Conservation (phyloP, 1,139 yeast genomes). For the Yamadazyma diospyri region DNA sequence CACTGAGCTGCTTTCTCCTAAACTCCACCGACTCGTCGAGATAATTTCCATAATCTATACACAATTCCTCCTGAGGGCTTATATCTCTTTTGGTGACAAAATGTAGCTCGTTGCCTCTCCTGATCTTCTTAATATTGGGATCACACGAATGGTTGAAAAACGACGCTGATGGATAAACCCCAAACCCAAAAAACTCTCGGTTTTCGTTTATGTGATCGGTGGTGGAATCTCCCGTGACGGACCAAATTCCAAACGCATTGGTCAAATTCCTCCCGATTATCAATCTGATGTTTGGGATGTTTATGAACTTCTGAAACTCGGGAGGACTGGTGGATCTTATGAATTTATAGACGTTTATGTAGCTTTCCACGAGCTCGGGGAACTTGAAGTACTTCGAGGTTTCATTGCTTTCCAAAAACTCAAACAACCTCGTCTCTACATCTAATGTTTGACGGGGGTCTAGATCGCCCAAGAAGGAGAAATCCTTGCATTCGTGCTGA, state of each 20-base stretch:
- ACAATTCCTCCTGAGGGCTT: conserved; percentile 46
- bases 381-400: conserved; percentile 42
- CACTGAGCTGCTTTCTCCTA: conserved; percentile 43
- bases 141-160: conserved; percentile 67
- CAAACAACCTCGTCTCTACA: conserved; percentile 32
- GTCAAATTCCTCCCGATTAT: conserved; percentile 63
- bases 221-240: conserved; percentile 25
- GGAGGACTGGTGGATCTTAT: conserved; percentile 41
- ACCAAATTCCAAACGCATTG: conserved; percentile 79
- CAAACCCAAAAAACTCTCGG: conserved; percentile 63
- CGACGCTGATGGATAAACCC: conserved; percentile 66
- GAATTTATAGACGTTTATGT: conserved; percentile 50
- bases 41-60: conserved; percentile 61
- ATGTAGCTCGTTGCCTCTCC: conserved; percentile 19
- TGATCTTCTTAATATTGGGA: conserved; percentile 41
- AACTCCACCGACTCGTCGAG: conserved; percentile 36
- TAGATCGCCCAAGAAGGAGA: conserved; percentile 11
- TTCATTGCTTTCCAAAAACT: conserved; percentile 55
- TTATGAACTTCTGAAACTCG: conserved; percentile 34
- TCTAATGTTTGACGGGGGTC: conserved; percentile 11
- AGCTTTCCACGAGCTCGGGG: conserved; percentile 51
- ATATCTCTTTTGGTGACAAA: conserved; percentile 31
- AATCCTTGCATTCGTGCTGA: neutral
- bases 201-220: conserved; percentile 26
- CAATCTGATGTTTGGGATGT: conserved; percentile 39